Base-by-base conservation (phyloP, 768 basidiomycete genomes). In the Leccinum boreale region DNA sequence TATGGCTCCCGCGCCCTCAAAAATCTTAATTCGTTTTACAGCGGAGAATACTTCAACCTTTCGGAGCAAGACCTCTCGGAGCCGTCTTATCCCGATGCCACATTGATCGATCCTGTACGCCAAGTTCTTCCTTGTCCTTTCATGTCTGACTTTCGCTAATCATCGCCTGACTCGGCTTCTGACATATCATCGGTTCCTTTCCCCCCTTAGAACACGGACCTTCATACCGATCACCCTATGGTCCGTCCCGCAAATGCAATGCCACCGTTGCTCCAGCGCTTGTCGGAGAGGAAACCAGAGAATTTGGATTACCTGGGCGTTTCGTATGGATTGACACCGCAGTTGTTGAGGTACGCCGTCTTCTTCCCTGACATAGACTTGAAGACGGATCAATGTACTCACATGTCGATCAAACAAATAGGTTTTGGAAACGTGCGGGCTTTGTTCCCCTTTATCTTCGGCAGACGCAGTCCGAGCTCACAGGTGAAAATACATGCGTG, bases 381-480 rank as follows among this genome's bases (percentile, higher is more conserved):
- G 15, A 24, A n/a, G 11, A 11, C 15, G 7, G 31, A 52, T 28
- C 14, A 31, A 21, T 7, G 9, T 17, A n/a, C 50, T 61, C 11
- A 52, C 8, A 53, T n/a, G 4, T 17, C 3, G 1, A 35, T 49
- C n/a, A 14, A 47, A 42, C 42, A 49, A 19, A 45, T 36, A 81
- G 92, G 59, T 99, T 98, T 78, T 98, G 97, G 97, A 98, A 98
- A 74, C 84, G 93, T 21, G 86, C 88, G 1, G 90, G 92, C 12
- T 99, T 89, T 70, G 82, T 92, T 0, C 97, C 97, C 0, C 78
- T 98, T 14, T 98, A 98, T 67, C 74, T 98, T 29, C 86, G 96
- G 29, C 97, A 98, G 74, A 96, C 94, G 5, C 80, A 87, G 58
- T 97, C 93, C 70, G 94, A 97, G 65, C 79, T 98, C 52, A 99